phyloP scores from a whole-genome alignment of 2,329 filamentous ascomycete species.

The Sclerotinia nivalis region DNA sequence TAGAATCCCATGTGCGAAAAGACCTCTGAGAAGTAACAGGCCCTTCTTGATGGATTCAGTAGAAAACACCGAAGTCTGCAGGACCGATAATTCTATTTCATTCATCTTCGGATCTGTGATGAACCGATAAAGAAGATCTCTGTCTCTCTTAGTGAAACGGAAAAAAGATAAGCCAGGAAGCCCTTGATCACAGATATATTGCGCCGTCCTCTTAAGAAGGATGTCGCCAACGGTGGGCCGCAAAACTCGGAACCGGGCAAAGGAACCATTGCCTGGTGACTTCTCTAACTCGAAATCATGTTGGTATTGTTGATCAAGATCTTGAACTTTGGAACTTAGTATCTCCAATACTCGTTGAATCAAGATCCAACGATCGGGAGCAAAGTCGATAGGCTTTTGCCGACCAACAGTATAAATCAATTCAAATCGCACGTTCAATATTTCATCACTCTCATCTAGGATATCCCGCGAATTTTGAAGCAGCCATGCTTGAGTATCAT shows the following conservation, averaged over 20 bases:
- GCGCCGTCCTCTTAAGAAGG: constrained; percentile 43
- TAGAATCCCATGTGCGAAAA: constrained; percentile 58
- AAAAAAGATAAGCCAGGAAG: constrained; percentile 46
- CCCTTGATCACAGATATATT: constrained; percentile 48
- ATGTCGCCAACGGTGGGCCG: constrained; percentile 36
- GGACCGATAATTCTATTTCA: constrained; percentile 30
- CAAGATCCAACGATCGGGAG: constrained; percentile 56
- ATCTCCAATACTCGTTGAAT: constrained; percentile 55
- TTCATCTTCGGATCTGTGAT: constrained; percentile 6
- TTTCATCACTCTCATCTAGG: constrained; percentile 66
- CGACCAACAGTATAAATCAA: constrained; percentile 62
- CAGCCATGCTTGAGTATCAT: constrained; percentile 48
- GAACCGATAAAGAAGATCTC: constrained; percentile 17
- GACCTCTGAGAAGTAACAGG: constrained; percentile 54
- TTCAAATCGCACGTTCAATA: constrained; percentile 61
- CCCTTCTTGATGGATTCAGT: constrained; percentile 39
- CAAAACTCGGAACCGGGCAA: constrained; percentile 54
- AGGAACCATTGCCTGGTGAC: constrained; percentile 42
- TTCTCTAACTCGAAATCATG: constrained; percentile 47
- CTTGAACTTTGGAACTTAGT: constrained; percentile 41
- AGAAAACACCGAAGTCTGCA: constrained; percentile 34
- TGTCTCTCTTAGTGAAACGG: not conserved
- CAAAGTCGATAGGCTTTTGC: constrained; percentile 52
- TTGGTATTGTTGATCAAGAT: constrained; percentile 41
- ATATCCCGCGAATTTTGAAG: constrained; percentile 53